Evolutionary conservation across 2,329 filamentous ascomycete genomes (phyloP), one percentile per base, ranked within the genome.

Genomic region (Conoideocrella luteorostrata): DNA sequence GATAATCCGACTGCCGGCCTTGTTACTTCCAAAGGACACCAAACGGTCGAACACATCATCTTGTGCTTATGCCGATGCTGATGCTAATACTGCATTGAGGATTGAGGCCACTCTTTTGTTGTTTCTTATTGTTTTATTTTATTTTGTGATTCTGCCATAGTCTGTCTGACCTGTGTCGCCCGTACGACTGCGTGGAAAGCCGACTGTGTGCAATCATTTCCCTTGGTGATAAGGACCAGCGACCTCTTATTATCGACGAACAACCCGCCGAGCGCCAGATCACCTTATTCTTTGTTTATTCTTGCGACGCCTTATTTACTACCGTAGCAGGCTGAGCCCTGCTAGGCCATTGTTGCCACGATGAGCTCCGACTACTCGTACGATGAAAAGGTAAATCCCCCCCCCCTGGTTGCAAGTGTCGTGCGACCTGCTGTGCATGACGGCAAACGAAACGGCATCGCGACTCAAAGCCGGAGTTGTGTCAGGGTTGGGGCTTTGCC

Each of bases 311-410:
- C n/a, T n/a, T 40, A 24, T n/a, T 38, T 22, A 20, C 17, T 39
- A 15, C 39, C 41, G 24, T 54, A 58, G 61, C 57, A 50, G 60
- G 55, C 55, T 58, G 58, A 61, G 66, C 63, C 62, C 57, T 56
- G 56, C 37, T 48, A 52, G 52, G 54, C 56, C 56, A 12, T 36
- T 40, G 29, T 18, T 40, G 65, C 57, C 70, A 82, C 72, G 65
- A 93, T 93, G 82, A 90, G 84, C 63, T 88, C 86, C 60, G 91
- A 97, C 68, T 98, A 98, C 76, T 94, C 87, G 59, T 98, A 98
- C 72, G 93, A 98, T 78, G 87, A 95, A 63, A 82, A 93, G 80
- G 84, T 85, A 63, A 51, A 13, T 11, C 12, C 29, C 11, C 7
- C 13, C 15, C 20, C 29, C 4, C 11, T 39, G 17, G 7, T 17